Base-by-base conservation (phyloP, 163 green algal genomes). In the Coccomyxa subellipsoidea region DNA sequence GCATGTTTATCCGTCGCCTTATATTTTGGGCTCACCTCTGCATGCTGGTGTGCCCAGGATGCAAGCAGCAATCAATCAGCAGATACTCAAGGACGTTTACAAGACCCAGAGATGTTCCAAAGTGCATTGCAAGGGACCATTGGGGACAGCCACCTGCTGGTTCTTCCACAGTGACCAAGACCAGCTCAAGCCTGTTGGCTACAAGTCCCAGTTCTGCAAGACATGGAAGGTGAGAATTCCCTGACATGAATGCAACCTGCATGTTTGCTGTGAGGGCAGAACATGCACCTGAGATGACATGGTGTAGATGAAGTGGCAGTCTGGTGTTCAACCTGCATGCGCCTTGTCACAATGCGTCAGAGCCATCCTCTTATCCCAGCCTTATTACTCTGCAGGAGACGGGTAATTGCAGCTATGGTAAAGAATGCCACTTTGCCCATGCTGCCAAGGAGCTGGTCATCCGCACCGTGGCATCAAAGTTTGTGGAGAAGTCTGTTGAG, bases 361-460 rank as follows among this genome's bases (percentile, higher is more conserved):
- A 59, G 47, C 47, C n/a, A n/a, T n/a, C n/a, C n/a, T n/a, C n/a
- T n/a, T n/a, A n/a, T n/a, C n/a, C n/a, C n/a, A n/a, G n/a, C n/a
- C n/a, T n/a, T n/a, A n/a, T n/a, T n/a, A n/a, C n/a, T n/a, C n/a
- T n/a, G 66, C 66, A 73, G 66, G 66, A 73, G 66, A 73, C 66
- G 31, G 66, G 66, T 23, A 32, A 27, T 8, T 73, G 66, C n/a
- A 4, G 10, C 0, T 35, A 34, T 21, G 66, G 66, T 1, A n/a
- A 32, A 8, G n/a, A 73, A 2, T 73, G 66, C 66, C 66, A 73
- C n/a, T 73, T 73, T 73, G 66, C 66, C n/a, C 66, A 73, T n/a
- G 27, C 8, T 34, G 15, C 29, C 27, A 12, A 18, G 18, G 66
- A 73, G 66, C 66, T 73, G 18, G 1, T 73, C 18, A 27, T 36